Evolutionary conservation across 129 eudicot genomes (phyloP).

Genomic region (Dittrichia graveolens): DNA sequence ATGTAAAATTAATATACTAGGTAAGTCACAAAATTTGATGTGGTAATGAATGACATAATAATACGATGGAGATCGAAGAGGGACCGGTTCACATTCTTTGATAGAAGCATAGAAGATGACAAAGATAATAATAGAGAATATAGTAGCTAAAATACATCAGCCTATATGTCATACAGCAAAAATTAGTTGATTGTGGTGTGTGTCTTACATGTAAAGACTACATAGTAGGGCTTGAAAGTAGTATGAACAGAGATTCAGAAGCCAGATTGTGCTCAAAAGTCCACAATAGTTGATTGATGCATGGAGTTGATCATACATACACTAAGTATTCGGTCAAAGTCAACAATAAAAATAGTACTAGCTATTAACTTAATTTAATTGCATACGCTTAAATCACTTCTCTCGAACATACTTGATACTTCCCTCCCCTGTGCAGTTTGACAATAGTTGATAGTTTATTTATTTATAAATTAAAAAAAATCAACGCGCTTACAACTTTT

Average conservation of each 20-base stretch:
- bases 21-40: too few relatives aligned
- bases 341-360: slow-evolving; percentile 30
- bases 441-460: neutral
- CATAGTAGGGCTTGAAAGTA: slow-evolving; percentile 24
- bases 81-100: neutral
- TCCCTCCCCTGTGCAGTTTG: slow-evolving; percentile 8
- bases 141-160: slow-evolving; percentile 17
- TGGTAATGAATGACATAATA: too few relatives aligned
- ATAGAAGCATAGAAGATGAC: neutral
- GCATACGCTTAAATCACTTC: slow-evolving; percentile 25
- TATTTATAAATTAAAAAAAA: neutral
- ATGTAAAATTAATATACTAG: too few relatives aligned
- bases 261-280: slow-evolving; percentile 34
- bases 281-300: slow-evolving; percentile 36
- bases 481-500: slow-evolving; percentile 22
- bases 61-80: too few relatives aligned
- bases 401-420: slow-evolving; percentile 32
- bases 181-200: slow-evolving; percentile 7
- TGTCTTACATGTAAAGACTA: slow-evolving; percentile 25
- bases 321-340: slow-evolving; percentile 38
- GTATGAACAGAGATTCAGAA: slow-evolving; percentile 27
- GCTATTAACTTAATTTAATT: slow-evolving; percentile 15
- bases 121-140: neutral
- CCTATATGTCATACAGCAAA: slow-evolving; percentile 28
- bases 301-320: slow-evolving; percentile 31